Evolutionary conservation across 2,329 filamentous ascomycete species (phyloP), one percentile per base, ranked within the genome.

Genomic region (Thielaviopsis euricoi): DNA sequence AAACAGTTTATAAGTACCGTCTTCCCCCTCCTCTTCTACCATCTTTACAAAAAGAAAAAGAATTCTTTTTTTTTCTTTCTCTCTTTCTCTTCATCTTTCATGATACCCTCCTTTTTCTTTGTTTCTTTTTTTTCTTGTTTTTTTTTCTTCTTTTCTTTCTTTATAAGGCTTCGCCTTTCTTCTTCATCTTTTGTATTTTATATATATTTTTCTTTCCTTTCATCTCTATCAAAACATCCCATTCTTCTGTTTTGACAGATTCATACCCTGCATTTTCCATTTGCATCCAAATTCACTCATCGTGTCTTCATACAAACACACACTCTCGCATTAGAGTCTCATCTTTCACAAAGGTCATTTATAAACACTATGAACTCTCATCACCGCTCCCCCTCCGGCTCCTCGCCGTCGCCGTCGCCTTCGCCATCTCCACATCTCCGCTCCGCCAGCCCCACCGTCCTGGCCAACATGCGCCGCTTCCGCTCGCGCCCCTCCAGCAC

Each of bases 361-460:
- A 22, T 12, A 10, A 25, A 25, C n/a, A 48, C 40, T 33, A 52
- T 55, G 57, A 37, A 55, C 57, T 6, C 53, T 26, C 46, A 48
- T 40, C 23, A n/a, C 52, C 56, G 50, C 37, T 52, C 56, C 17
- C 5, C 17, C 23, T 48, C 56, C 12, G 53, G 53, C 53, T 55
- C 53, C 17, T 43, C 53, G 15, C 15, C 52, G 13, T 43, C 53
- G 15, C 15, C 52, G 13, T 43, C 56, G n/a, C 49, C 29, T n/a
- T 53, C 56, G 12, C 26, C 56, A 4, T 57, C 50, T 15, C 56
- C 56, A 33, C 56, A 53, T 25, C 52, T 37, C 52, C 56, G 56
- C 26, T 53, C 56, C 29, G 50, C 56, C 19, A 58, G 56, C 52
- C 57, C 53, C 53, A 55, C 52, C 22, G 48, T 55, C n/a, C 52